phyloP scores from a whole-genome alignment of 768 basidiomycete species.

The Trametes maxima region DNA sequence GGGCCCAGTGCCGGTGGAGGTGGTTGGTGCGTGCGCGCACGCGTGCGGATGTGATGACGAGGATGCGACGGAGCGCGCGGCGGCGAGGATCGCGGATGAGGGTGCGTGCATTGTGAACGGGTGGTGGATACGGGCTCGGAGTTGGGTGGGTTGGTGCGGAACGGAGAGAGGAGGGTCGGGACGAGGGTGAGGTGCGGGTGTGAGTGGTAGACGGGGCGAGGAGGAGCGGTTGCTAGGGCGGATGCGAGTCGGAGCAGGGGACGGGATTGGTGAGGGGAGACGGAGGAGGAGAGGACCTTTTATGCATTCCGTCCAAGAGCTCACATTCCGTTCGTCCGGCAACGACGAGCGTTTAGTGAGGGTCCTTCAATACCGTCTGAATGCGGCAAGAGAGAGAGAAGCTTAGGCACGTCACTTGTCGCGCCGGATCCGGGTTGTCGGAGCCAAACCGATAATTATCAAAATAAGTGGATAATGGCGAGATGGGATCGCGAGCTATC shows the following conservation, averaged over 20 bases:
- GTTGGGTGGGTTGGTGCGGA: constrained; percentile 3
- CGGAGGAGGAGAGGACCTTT: constrained; percentile 21
- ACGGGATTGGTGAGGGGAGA: constrained; percentile 20
- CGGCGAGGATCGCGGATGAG: constrained; percentile 7
- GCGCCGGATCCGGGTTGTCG: constrained; percentile 4
- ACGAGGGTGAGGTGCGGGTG: constrained; percentile 11
- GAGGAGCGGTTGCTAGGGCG: constrained; percentile 4
- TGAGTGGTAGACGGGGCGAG: constrained; percentile 8
- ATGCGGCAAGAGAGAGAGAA: constrained; percentile 6
- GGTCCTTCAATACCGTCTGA: constrained; percentile 5
- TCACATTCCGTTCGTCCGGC: constrained; percentile 17
- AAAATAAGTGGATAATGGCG: constrained; percentile 12
- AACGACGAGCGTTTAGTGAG: constrained; percentile 2
- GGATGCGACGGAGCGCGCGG: constrained; percentile 18
- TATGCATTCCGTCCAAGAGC: constrained; percentile 15
- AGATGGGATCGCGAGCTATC: constrained; percentile 5
- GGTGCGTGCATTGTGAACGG: constrained; percentile 22
- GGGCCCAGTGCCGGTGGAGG: constrained; percentile 25
- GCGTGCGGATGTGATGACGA: constrained; percentile 18
- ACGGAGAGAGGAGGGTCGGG: constrained; percentile 7
- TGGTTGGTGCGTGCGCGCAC: constrained; percentile 8
- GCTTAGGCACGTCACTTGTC: constrained; percentile 10
- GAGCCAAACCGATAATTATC: constrained; percentile 1
- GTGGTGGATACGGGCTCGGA: constrained; percentile 13
- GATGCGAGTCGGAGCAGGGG: constrained; percentile 9